Base-by-base conservation (phyloP, 2,329 filamentous ascomycete genomes). In the Fusarium pseudonygamai region DNA sequence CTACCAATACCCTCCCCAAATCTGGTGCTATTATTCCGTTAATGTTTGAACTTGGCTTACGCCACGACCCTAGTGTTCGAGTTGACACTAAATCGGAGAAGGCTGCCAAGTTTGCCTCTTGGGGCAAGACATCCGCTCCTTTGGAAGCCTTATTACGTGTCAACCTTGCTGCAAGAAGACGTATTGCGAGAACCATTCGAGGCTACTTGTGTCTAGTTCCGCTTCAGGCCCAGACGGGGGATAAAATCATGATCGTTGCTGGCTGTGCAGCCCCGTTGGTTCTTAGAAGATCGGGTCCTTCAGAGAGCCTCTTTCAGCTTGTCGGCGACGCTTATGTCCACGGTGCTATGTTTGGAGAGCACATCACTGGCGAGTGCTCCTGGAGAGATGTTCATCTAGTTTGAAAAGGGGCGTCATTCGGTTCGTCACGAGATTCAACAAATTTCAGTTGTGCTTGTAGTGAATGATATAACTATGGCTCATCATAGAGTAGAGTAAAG, bases 171-270 rank as follows among this genome's bases (percentile, higher is more conserved):
- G 52, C 68, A n/a, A 61, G 58, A 20, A 66, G 75, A 40, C 53
- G 76, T 24, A 61, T 77, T 6, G 68, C 65, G 18, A 66, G 69
- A 30, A 77, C 67, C 26, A 37, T 78, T 26, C 60, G 66, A 26
- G 72, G 72, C 10, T 74, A 69, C 30, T 52, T 76, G 7, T 74
- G 75, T 43, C 67, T 75, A 15, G 70, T 75, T n/a, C 69, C 74
- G 10, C 49, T 56, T 37, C 59, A 64, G 7, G 63, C 72, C 7
- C 18, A 70, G 16, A 34, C 70, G 24, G 70, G 73, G 7, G 66
- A 76, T 28, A n/a, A 18, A 39, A 28, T 55, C 15, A 40, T 28
- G 50, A 55, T 55, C 3, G 34, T 28, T 13, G 50, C 34, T 39
- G 34, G 50, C 14, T 55, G 34, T 55, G 60, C 74, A 7, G 68